Evolutionary conservation across 2,329 filamentous ascomycete species (phyloP).

Genomic region (Microcyclospora pomicola): DNA sequence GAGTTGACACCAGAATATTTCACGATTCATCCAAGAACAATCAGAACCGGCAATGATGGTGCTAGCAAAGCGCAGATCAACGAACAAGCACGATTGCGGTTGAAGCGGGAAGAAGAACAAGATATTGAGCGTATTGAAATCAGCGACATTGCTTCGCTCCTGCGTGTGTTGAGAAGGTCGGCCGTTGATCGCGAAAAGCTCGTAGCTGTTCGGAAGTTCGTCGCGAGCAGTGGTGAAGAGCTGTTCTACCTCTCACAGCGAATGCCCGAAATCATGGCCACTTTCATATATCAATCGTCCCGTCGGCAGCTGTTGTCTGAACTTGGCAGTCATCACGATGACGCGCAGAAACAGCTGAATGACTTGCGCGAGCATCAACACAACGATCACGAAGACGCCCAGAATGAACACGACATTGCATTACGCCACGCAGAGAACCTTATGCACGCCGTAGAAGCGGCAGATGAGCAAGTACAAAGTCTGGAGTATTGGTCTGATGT

Average conservation of each 20-base stretch:
- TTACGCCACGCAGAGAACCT: constrained; percentile 49
- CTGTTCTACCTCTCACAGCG: constrained; percentile 57
- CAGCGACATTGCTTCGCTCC: constrained; percentile 52
- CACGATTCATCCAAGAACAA: constrained; percentile 41
- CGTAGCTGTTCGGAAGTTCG: constrained; percentile 66
- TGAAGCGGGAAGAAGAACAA: constrained; percentile 29
- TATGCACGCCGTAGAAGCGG: constrained; percentile 58
- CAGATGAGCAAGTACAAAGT: constrained; percentile 64
- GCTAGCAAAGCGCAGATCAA: background rate
- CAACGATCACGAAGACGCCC: constrained; percentile 29
- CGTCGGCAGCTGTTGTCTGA: constrained; percentile 60
- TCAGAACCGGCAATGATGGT: constrained; percentile 5
- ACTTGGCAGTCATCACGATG: constrained; percentile 48
- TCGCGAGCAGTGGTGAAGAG: constrained; percentile 63
- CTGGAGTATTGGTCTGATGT: constrained; percentile 79
- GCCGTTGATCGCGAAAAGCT: constrained; percentile 87
- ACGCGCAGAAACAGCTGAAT: constrained; percentile 37
- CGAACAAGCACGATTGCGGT: constrained; percentile 4
- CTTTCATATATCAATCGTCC: constrained; percentile 82
- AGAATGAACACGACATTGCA: constrained; percentile 25
- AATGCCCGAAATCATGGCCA: constrained; percentile 74
- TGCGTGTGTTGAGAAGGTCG: constrained; percentile 52
- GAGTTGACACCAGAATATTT: constrained; percentile 69
- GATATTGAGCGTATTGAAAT: constrained; percentile 40
- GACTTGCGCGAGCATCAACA: constrained; percentile 28